A percentile compares a stretch with the other conserved stretches of the same genome.
Conservation (phyloP, 768 basidiomycete genomes). For the Lepiota subincarnata region DNA sequence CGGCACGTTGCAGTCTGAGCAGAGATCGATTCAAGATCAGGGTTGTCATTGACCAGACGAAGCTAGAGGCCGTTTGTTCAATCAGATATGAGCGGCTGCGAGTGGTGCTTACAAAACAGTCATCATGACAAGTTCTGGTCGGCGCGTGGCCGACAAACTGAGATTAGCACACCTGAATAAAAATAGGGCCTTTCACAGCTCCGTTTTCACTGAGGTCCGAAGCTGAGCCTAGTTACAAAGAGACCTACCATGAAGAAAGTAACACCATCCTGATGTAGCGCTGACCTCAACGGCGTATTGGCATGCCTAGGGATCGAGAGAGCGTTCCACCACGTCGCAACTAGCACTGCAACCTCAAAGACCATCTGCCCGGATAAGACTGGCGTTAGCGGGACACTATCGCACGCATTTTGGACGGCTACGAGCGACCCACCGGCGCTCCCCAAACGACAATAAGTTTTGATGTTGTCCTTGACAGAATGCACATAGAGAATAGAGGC, state of each 20-base stretch:
- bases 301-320: slow-evolving; percentile 27
- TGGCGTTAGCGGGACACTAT: background rate
- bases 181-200: too few species aligned
- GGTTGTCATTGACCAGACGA: slow-evolving; percentile 31
- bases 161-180: too few species aligned
- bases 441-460: slow-evolving; percentile 25
- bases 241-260: slow-evolving; percentile 28
- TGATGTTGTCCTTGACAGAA: slow-evolving; percentile 16
- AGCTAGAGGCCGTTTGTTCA: slow-evolving; percentile 15
- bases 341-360: slow-evolving; percentile 30
- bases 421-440: slow-evolving; percentile 21
- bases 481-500: slow-evolving; percentile 21
- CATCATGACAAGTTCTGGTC: too few species aligned
- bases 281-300: slow-evolving; percentile 21
- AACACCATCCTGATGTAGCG: slow-evolving; percentile 31
- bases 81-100: too few species aligned
- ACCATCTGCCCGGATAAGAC: slow-evolving; percentile 21
- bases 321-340: slow-evolving; percentile 29
- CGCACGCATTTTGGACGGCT: background rate
- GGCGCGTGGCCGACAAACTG: too few species aligned
- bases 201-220: too few species aligned
- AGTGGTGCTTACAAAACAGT: too few species aligned
- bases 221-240: too few species aligned
- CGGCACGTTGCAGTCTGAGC: slow-evolving; percentile 21
- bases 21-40: slow-evolving; percentile 29